Percentiles rank a stretch among this genome's conserved stretches.
Conservation (phyloP, 2,329 filamentous ascomycete species). For the Pseudopyrenochaeta lycopersici region DNA sequence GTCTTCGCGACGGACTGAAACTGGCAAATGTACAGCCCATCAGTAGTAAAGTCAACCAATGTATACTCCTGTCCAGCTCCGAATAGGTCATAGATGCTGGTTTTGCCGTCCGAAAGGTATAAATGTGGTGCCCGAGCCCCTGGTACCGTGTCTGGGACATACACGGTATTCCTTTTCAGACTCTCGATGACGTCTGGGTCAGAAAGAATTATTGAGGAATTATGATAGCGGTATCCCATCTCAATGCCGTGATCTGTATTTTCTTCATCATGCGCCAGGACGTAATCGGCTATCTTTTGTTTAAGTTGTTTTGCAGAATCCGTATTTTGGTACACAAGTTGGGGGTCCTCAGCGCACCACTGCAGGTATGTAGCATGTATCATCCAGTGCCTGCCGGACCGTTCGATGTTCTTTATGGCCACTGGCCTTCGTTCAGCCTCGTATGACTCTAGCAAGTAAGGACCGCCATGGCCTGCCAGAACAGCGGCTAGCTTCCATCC, state of each 20-base stretch:
- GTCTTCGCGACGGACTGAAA: conserved; percentile 3
- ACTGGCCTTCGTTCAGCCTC: conserved; percentile 39
- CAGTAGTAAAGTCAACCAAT: conserved; percentile 23
- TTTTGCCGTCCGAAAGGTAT: conserved; percentile 33
- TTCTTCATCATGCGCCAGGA: conserved; percentile 28
- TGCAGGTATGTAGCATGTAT: conserved; percentile 4
- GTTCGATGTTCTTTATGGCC: conserved; percentile 34
- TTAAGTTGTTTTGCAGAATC: conserved; percentile 4
- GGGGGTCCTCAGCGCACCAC: neutral
- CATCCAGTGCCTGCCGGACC: conserved; percentile 19
- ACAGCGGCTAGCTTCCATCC: conserved; percentile 47
- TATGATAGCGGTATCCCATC: conserved; percentile 33
- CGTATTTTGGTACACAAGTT: neutral
- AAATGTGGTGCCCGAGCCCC: conserved; percentile 44
- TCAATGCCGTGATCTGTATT: conserved; percentile 39
- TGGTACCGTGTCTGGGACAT: conserved; percentile 42
- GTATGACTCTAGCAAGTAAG: conserved; percentile 35
- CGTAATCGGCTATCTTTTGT: conserved; percentile 14
- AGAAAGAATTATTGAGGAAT: conserved; percentile 8
- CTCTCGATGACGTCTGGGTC: conserved; percentile 9
- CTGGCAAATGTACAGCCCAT: neutral
- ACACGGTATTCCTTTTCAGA: conserved; percentile 19
- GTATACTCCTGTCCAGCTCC: conserved; percentile 33
- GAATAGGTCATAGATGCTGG: conserved; percentile 39
- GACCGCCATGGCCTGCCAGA: conserved; percentile 34